Base-by-base conservation (phyloP, 2,329 filamentous ascomycete species). In the Penicillium sp. region DNA sequence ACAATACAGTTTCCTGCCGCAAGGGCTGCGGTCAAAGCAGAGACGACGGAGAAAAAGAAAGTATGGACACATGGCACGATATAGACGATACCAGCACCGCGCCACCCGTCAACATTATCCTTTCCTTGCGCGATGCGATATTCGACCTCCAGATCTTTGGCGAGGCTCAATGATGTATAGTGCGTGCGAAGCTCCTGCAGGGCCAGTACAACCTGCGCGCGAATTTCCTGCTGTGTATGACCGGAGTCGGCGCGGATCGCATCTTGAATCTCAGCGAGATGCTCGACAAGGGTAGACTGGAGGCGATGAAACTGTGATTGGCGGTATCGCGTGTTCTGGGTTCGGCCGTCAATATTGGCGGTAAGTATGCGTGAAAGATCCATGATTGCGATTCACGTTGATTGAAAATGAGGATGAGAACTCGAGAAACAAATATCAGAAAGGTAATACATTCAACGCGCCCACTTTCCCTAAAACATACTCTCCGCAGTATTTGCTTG, bases 1-100 rank as follows among this genome's bases (percentile, higher is more conserved):
- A 79, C 71, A 3, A 82, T 73, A 61, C 80, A 83, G 56, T 82
- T 84, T 0, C 82, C 82, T 13, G 80, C 79, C 1, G 78, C 76
- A 29, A 84, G 61, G 8, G 81, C 80, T 5, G 80, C 76, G 33
- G 73, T 75, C 39, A 84, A 50, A 0, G 80, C 75, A 3, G 69
- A 70, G 19, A 82, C 61, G 1, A 76, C 62, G 0, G 77, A 80
- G 59, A 78, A 83, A 57, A 84, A 78, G 9, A 79, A 68, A 0
- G 77, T 83, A 65, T 84, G 78, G 7, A 58, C 68, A 10, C 73
- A 70, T 1, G 82, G 80, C 48, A 80, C 75, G 49, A 85, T 79
- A 45, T 80, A 80, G 1, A 79, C 68, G 37, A 73, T 69, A 0
- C 70, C 70, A 2, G 55, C 54, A 1, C 64, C 63, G 3, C 54